Percentiles rank a stretch among this genome's conserved stretches.
Conservation (phyloP, 1,284 basidiomycete genomes). For the Trametes sp. region DNA sequence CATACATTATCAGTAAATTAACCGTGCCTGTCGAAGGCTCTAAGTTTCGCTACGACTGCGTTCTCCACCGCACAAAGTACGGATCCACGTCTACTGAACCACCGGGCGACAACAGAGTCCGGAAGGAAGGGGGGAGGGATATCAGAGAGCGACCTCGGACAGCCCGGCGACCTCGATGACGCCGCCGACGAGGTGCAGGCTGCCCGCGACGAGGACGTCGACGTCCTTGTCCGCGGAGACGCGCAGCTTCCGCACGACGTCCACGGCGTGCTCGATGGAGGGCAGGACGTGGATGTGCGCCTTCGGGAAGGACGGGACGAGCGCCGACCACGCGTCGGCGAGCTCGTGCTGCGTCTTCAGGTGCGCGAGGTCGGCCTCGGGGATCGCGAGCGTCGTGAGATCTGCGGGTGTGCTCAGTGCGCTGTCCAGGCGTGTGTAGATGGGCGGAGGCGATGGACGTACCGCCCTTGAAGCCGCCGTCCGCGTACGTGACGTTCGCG, state of each 20-base stretch:
- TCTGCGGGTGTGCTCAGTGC: constrained; percentile 53
- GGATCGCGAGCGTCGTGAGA: constrained; percentile 72
- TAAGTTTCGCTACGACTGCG: constrained; percentile 15
- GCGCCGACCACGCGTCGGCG: constrained; percentile 73
- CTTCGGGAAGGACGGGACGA: constrained; percentile 67
- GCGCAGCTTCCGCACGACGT: constrained; percentile 58
- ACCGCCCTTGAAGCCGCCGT: constrained; percentile 93
- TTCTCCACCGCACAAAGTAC: constrained; percentile 1
- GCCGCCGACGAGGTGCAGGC: constrained; percentile 94
- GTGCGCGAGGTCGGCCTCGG: constrained; percentile 67
- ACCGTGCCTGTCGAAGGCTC: constrained; percentile 37
- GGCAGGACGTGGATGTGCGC: constrained; percentile 80
- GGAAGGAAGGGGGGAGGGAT: not conserved
- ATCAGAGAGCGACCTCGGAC: constrained; percentile 62
- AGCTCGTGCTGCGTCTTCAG: constrained; percentile 83
- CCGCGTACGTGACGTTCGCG: constrained; percentile 93
- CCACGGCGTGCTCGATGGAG: constrained; percentile 90
- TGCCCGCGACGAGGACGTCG: constrained; percentile 89
- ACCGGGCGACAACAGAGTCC: not conserved
- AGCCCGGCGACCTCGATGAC: constrained; percentile 90
- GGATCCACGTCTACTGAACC: not conserved
- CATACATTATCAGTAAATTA: constrained; percentile 34
- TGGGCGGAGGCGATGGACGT: constrained; percentile 36
- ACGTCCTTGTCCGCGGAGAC: constrained; percentile 42
- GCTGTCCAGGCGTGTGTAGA: constrained; percentile 14